Conservation (phyloP, 129 eudicot species). For the Rutidosis leptorrhynchoides region DNA sequence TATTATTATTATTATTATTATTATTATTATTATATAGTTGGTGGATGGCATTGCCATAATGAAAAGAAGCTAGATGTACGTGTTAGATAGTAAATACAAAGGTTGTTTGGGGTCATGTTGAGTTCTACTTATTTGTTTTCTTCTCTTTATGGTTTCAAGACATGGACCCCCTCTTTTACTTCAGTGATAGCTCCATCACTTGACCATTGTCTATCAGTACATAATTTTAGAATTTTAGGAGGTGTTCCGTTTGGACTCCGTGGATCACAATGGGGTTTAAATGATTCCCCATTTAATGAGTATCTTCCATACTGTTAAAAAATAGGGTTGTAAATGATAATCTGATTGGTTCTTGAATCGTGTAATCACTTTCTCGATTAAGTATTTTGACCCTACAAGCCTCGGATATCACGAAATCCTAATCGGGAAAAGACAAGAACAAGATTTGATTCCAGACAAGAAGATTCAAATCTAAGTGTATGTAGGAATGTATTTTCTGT, state of each 20-base stretch:
- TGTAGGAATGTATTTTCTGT: too few species aligned
- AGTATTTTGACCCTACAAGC: too few species aligned
- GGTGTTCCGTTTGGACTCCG: background rate
- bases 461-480: too few species aligned
- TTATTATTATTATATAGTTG: background rate
- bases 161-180: constrained; percentile 27
- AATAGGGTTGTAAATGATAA: too few species aligned
- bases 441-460: too few species aligned
- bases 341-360: too few species aligned
- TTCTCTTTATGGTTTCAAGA: constrained; percentile 19
- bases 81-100: constrained; percentile 19
- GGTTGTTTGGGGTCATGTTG: constrained; percentile 25
- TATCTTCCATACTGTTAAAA: too few species aligned
- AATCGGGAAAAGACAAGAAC: too few species aligned
- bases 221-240: background rate
- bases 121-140: constrained; percentile 27
- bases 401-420: too few species aligned
- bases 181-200: background rate
- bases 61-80: constrained; percentile 15
- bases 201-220: background rate
- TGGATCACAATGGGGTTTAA: background rate
- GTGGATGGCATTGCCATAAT: constrained; percentile 24
- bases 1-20: too few species aligned
- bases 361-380: too few species aligned
- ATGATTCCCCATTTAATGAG: background rate